Percentiles rank a stretch among this genome's conserved stretches.
phyloP scores from a whole-genome alignment of 371 early-diverging fungal species.

The Saksenaea vasiformis region DNA sequence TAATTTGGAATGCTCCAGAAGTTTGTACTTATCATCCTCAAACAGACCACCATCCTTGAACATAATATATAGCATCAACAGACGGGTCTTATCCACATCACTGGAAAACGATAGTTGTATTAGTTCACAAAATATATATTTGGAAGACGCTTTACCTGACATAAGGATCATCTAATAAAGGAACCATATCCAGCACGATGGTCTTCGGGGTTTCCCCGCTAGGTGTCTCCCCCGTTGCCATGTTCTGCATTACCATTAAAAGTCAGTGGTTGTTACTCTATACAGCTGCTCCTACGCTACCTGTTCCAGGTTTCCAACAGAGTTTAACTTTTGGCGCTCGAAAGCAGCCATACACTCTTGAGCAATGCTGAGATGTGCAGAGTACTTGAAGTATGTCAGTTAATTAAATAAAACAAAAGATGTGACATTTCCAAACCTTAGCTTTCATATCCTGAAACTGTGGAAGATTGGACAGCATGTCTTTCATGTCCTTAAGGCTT shows the following conservation, averaged over 20 bases:
- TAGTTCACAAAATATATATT: too few species aligned
- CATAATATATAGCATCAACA: constrained; percentile 86
- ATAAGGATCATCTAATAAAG: constrained; percentile 73
- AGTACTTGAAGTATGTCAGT: constrained; percentile 57
- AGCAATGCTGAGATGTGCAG: constrained; percentile 91
- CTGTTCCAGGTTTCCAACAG: constrained; percentile 84
- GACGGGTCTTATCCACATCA: constrained; percentile 79
- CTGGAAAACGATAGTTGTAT: constrained; percentile 20
- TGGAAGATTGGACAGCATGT: constrained; percentile 86
- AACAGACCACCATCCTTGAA: constrained; percentile 67
- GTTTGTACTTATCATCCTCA: constrained; percentile 71
- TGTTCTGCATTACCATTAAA: constrained; percentile 54
- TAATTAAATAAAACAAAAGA: background rate
- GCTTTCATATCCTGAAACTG: constrained; percentile 93
- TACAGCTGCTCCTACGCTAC: constrained; percentile 22
- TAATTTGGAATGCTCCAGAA: constrained; percentile 77
- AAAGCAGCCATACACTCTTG: constrained; percentile 88
- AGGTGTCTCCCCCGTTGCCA: constrained; percentile 88
- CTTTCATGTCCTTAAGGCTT: constrained; percentile 86
- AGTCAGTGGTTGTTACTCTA: background rate
- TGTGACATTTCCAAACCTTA: constrained; percentile 38
- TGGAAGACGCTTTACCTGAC: constrained; percentile 33
- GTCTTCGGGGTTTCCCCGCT: constrained; percentile 82
- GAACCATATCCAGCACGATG: constrained; percentile 85
- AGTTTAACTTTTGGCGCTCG: constrained; percentile 71